A percentile compares a stretch with the other conserved stretches of the same genome.
Evolutionary conservation across 495 filamentous ascomycete genomes (phyloP).

Genomic region (Podospora tetraspora): DNA sequence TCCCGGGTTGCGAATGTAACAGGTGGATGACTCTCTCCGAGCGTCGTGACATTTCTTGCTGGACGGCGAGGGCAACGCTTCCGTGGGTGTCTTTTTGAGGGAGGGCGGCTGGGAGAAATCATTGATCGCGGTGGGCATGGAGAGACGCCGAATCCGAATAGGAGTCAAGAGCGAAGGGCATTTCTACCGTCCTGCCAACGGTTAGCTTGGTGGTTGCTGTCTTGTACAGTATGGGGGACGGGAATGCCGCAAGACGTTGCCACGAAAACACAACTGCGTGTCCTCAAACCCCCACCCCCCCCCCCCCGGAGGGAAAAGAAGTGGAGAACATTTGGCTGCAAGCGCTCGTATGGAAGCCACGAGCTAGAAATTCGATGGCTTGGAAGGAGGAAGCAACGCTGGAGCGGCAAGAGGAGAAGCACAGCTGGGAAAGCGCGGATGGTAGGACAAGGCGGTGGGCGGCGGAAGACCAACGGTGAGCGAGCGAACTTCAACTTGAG

Average conservation of each 20-base stretch:
- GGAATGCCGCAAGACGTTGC: not conserved
- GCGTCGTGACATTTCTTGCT: too few species aligned
- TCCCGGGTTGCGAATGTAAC: too few species aligned
- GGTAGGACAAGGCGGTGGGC: not conserved
- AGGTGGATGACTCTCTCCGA: too few species aligned
- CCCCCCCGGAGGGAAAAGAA: not conserved
- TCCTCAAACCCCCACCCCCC: not conserved
- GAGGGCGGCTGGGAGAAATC: too few species aligned
- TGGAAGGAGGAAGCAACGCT: not conserved
- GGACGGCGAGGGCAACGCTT: too few species aligned
- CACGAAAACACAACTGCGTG: not conserved
- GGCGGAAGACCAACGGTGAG: not conserved
- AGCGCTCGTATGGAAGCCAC: not conserved
- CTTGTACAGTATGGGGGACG: not conserved
- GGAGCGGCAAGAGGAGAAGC: not conserved
- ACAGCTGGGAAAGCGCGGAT: not conserved
- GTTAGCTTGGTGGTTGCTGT: too few species aligned
- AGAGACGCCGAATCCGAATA: too few species aligned
- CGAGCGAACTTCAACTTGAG: not conserved
- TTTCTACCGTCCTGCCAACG: too few species aligned
- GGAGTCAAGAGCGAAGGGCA: too few species aligned
- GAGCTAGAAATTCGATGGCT: not conserved
- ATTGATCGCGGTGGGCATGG: too few species aligned
- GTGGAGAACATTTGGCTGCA: not conserved
- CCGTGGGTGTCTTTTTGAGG: too few species aligned